Evolutionary conservation across 2,329 filamentous ascomycete genomes (phyloP).

Genomic region (Fusarium nematophilum): DNA sequence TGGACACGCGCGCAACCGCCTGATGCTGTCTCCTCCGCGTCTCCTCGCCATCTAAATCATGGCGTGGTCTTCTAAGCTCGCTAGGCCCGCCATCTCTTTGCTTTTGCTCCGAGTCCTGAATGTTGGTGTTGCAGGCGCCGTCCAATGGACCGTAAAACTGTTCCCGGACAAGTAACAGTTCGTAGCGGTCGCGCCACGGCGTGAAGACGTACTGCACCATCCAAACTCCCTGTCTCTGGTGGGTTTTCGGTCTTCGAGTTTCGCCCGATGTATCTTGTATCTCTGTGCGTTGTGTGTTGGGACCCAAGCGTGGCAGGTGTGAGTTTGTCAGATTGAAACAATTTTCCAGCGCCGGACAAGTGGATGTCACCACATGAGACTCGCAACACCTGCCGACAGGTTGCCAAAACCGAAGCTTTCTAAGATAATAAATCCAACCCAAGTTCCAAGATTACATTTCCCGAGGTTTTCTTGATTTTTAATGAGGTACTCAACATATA

Average conservation of each 20-base stretch:
- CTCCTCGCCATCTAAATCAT: conserved; percentile 18
- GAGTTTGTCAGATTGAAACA: conserved; percentile 15
- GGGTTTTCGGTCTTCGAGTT: not conserved
- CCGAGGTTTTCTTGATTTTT: no score
- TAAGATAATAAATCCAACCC: no score
- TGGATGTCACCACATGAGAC: not conserved
- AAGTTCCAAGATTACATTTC: no score
- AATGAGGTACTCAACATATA: no score
- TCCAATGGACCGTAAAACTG: conserved; percentile 66
- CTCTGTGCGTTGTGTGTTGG: not conserved
- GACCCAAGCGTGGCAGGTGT: not conserved
- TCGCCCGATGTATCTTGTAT: not conserved
- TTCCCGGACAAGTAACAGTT: conserved; percentile 73
- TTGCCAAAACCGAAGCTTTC: not conserved
- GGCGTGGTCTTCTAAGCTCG: not conserved
- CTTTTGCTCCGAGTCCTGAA: conserved; percentile 5
- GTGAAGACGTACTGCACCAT: conserved; percentile 81
- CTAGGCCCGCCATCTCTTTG: not conserved
- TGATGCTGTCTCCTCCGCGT: conserved; percentile 51
- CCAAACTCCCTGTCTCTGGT: not conserved
- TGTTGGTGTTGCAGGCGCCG: conserved; percentile 10
- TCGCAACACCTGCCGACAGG: not conserved
- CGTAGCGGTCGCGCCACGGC: conserved; percentile 74
- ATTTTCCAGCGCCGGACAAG: conserved; percentile 14
- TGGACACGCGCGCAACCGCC: conserved; percentile 68